Evolutionary conservation across 2,329 filamentous ascomycete species (phyloP).

Genomic region (Curvularia sp.): DNA sequence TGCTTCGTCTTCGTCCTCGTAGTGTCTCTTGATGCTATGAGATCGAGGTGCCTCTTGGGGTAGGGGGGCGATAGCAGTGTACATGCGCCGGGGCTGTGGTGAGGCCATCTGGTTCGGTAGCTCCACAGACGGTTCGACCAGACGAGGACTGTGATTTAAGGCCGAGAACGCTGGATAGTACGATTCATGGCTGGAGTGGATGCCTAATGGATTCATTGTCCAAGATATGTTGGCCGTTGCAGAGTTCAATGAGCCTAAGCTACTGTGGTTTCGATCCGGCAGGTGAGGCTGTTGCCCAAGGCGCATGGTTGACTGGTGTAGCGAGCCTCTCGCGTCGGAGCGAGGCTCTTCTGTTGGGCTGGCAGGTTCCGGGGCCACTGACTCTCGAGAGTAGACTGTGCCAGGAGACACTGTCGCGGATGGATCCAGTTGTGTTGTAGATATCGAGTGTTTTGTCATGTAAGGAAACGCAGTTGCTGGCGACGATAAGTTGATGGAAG

Average conservation of each 20-base stretch:
- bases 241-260: constrained; percentile 54
- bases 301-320: constrained; percentile 21
- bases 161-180: constrained; percentile 44
- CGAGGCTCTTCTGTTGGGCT: constrained; percentile 34
- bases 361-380: constrained; percentile 30
- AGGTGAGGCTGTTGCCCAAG: constrained; percentile 22
- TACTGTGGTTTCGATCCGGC: constrained; percentile 51
- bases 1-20: constrained; percentile 49
- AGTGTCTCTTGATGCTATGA: constrained; percentile 47
- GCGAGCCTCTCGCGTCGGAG: constrained; percentile 15
- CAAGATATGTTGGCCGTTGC: constrained; percentile 48
- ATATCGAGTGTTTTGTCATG: constrained; percentile 30
- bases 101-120: constrained; percentile 36
- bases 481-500: constrained; percentile 37
- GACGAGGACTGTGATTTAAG: constrained; percentile 37
- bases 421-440: constrained; percentile 29
- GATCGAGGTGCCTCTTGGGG: constrained; percentile 46
- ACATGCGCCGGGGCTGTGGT: constrained; percentile 53
- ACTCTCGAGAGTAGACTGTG: constrained; percentile 40
- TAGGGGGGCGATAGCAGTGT: constrained; percentile 55
- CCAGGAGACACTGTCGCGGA: constrained; percentile 42
- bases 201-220: constrained; percentile 53
- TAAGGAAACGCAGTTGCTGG: constrained; percentile 34
- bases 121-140: constrained; percentile 46
- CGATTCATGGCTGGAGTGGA: constrained; percentile 43